Conservation (phyloP, 1,284 basidiomycete genomes). For the Clitocybe nebularis region DNA sequence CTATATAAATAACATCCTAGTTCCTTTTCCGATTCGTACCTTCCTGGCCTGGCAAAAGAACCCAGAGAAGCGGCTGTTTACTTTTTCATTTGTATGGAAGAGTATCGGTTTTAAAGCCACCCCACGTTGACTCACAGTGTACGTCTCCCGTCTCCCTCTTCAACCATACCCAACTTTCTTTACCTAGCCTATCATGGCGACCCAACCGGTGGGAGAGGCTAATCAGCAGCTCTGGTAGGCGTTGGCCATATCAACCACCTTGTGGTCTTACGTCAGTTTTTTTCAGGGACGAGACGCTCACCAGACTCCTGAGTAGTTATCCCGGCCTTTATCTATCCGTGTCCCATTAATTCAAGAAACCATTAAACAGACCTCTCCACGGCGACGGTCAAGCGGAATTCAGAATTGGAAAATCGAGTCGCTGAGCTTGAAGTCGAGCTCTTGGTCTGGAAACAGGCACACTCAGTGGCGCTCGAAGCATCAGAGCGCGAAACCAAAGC, state of each 20-base stretch:
- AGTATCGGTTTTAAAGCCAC: slow-evolving; percentile 40
- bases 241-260: neutral
- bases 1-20: slow-evolving; percentile 30
- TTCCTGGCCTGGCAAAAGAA: slow-evolving; percentile 45
- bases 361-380: slow-evolving; percentile 62
- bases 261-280: slow-evolving; percentile 18
- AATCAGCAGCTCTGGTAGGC: slow-evolving; percentile 61
- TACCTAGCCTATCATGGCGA: slow-evolving; percentile 47
- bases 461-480: slow-evolving; percentile 51
- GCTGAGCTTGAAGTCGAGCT: slow-evolving; percentile 67
- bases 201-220: slow-evolving; percentile 49
- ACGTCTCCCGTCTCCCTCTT: slow-evolving; percentile 33
- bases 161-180: slow-evolving; percentile 26
- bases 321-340: too few relatives aligned
- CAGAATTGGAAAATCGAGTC: slow-evolving; percentile 56
- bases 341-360: too few relatives aligned
- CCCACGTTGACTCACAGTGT: slow-evolving; percentile 27
- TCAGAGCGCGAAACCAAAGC: slow-evolving; percentile 56
- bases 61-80: slow-evolving; percentile 37
- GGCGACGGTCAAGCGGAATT: slow-evolving; percentile 58
- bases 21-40: slow-evolving; percentile 36
- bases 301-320: slow-evolving; percentile 55
- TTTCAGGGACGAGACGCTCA: slow-evolving; percentile 61
- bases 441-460: slow-evolving; percentile 65
- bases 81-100: slow-evolving; percentile 39